phyloP scores from a whole-genome alignment of 345 rosid genomes.

The Adansonia digitata region DNA sequence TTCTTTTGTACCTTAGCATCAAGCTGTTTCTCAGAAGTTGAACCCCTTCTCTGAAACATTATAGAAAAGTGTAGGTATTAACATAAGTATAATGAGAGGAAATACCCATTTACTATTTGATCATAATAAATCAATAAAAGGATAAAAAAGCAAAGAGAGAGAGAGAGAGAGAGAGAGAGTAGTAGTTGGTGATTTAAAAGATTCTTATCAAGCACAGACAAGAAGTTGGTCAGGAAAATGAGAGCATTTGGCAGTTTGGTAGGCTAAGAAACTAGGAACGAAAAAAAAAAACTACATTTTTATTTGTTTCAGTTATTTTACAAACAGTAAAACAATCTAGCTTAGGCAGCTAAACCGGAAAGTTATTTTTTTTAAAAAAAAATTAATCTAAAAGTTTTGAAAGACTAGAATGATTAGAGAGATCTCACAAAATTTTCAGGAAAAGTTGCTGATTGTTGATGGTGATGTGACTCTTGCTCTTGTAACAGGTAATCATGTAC shows the following conservation, averaged over 20 bases:
- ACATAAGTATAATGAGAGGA: background rate
- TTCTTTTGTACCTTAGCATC: conserved; percentile 76
- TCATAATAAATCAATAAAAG: conserved; percentile 1
- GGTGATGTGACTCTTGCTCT: conserved; percentile 22
- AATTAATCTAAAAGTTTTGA: background rate
- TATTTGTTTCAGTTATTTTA: background rate
- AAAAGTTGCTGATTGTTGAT: conserved; percentile 14
- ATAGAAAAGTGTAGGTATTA: conserved; percentile 2
- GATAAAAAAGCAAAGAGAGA: background rate
- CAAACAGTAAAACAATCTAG: background rate
- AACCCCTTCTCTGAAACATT: conserved; percentile 72
- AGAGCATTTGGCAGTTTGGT: conserved; percentile 11
- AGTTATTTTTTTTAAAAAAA: background rate
- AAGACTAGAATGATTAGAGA: conserved; percentile 7
- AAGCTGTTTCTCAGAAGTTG: conserved; percentile 73
- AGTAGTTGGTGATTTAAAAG: conserved; percentile 13
- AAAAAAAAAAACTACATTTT: background rate
- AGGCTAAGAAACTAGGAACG: background rate
- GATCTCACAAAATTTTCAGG: conserved; percentile 24
- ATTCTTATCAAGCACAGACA: background rate
- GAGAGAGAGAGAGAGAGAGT: background rate
- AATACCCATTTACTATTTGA: background rate
- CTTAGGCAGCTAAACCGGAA: background rate
- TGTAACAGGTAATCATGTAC: conserved; percentile 17
- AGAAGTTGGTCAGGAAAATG: conserved; percentile 20